Evolutionary conservation across 768 basidiomycete species (phyloP).

Genomic region (Mycena albidolilacea): DNA sequence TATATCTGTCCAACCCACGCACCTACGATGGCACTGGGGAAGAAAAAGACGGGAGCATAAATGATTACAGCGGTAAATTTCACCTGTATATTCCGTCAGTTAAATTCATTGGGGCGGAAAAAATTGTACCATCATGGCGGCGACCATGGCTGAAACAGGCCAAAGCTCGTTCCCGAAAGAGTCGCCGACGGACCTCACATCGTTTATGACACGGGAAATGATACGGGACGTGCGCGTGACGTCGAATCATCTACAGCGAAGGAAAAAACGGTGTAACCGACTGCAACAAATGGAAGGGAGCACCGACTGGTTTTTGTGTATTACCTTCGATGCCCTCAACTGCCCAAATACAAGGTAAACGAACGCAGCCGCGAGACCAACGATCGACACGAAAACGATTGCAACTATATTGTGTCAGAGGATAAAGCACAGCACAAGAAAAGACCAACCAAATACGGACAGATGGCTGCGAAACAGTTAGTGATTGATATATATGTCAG

Average conservation of each 20-base stretch:
- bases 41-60: conserved; percentile 47
- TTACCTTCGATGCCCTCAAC: conserved; percentile 56
- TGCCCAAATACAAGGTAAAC: conserved; percentile 53
- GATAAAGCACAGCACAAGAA: background rate
- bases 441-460: conserved; percentile 22
- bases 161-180: conserved; percentile 52
- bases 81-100: conserved; percentile 36
- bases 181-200: conserved; percentile 53
- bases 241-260: conserved; percentile 46
- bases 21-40: conserved; percentile 47
- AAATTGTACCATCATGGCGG: conserved; percentile 48
- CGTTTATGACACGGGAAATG: conserved; percentile 64
- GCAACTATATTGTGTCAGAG: conserved; percentile 20
- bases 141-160: conserved; percentile 45
- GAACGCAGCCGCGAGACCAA: conserved; percentile 45
- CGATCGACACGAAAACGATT: conserved; percentile 44
- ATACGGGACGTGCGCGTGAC: conserved; percentile 51
- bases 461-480: conserved; percentile 19
- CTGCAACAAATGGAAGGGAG: conserved; percentile 33
- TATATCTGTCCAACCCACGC: conserved; percentile 45
- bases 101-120: conserved; percentile 35
- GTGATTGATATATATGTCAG: too few species aligned
- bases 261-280: background rate
- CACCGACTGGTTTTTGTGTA: conserved; percentile 56
- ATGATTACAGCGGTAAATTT: conserved; percentile 49